Percentiles rank a stretch among this genome's conserved stretches.
Conservation (phyloP, 2,329 filamentous ascomycete species). For the Penicillium sp. region DNA sequence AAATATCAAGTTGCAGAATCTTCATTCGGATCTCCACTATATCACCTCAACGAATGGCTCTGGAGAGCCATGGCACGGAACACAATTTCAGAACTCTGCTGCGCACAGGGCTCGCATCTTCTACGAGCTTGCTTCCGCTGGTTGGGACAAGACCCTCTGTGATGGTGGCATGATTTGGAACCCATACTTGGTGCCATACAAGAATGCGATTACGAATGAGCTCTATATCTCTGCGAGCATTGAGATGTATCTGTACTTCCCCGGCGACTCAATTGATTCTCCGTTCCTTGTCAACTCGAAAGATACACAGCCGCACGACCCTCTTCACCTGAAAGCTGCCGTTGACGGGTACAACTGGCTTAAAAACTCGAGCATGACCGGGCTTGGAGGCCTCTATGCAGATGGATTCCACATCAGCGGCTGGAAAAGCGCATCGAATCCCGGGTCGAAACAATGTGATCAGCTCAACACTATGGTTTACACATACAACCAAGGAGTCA, state of each 20-base stretch:
- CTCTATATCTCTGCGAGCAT: slow-evolving; percentile 81
- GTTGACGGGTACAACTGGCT: slow-evolving; percentile 80
- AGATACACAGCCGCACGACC: slow-evolving; percentile 48
- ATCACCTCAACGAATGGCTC: slow-evolving; percentile 22
- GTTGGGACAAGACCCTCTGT: slow-evolving; percentile 80
- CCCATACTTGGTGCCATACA: slow-evolving; percentile 74
- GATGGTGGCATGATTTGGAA: slow-evolving; percentile 91
- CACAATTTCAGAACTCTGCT: slow-evolving; percentile 70
- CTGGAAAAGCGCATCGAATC: slow-evolving; percentile 54
- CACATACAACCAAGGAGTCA: slow-evolving; percentile 91
- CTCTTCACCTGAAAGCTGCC: slow-evolving; percentile 67
- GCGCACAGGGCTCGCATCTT: slow-evolving; percentile 80
- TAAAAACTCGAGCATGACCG: slow-evolving; percentile 72
- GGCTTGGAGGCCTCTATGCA: slow-evolving; percentile 67
- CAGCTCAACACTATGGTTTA: slow-evolving; percentile 82
- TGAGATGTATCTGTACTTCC: slow-evolving; percentile 85
- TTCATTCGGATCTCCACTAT: slow-evolving; percentile 65
- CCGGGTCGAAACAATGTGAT: slow-evolving; percentile 71
- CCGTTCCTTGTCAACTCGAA: slow-evolving; percentile 53
- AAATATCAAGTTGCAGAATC: slow-evolving; percentile 67
- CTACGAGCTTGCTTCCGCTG: slow-evolving; percentile 72
- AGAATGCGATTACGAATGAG: slow-evolving; percentile 94
- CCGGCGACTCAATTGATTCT: slow-evolving; percentile 69
- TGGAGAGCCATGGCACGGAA: slow-evolving; percentile 64
- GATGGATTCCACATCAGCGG: slow-evolving; percentile 85